Base-by-base conservation (phyloP, 768 basidiomycete genomes). In the Boletus tomentosulus region DNA sequence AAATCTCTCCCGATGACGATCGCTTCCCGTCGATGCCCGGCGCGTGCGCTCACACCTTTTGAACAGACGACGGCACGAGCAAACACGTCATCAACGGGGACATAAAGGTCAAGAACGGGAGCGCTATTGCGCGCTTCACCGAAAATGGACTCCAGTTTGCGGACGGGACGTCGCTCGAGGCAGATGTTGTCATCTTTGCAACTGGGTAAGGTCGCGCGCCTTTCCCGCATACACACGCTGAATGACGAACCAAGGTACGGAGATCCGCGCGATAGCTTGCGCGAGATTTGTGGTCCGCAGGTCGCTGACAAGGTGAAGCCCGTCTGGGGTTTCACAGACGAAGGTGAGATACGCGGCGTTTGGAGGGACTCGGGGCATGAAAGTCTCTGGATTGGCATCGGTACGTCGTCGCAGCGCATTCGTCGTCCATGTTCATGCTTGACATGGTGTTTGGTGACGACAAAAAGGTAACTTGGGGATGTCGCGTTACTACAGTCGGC, bases 261-360 rank as follows among this genome's bases (percentile, higher is more conserved):
- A 15, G 76, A 81, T 57, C 61, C 73, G 0, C 70, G 70, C 19
- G 69, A 72, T 10, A 68, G 72, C 22, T 63, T 81, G 48, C 69
- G 67, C 37, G 66, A 69, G 1, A 64, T 85, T 6, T 76, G 80
- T 41, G 81, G 78, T 1, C 70, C 77, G 11, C 70, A 77, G 31
- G 61, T 81, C 3, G 74, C 72, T 0, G 63, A 74, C 51, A 71
- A 75, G 63, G 71, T 84, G 51, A 73, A 76, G 35, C 68, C 71
- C 12, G 67, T 87, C 15, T 83, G 87, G 87, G 82, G 86, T n/a
- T 53, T 86, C 43, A 76, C 84, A 56, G 69, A 75, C 19, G 83
- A 90, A 69, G 83, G 85, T 0, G 85, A 88, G 62, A 62, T 82
- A 25, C 67, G 74, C 1, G 75, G 78, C 1, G 60, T 62, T n/a